Conservation (phyloP, 2,329 filamentous ascomycete species). For the Clarireedia paspali region DNA sequence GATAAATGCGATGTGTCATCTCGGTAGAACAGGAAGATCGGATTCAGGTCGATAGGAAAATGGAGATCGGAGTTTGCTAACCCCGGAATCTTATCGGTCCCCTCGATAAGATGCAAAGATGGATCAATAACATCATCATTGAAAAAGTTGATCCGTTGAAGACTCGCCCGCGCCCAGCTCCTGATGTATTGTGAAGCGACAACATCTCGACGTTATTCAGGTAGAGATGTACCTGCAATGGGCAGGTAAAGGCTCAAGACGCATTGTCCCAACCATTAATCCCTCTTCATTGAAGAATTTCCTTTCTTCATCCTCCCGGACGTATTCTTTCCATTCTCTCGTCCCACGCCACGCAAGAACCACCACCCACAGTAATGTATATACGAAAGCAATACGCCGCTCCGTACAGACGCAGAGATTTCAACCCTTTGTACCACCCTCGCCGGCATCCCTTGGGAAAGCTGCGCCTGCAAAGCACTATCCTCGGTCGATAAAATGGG, state of each 20-base stretch:
- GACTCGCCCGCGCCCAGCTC: background rate
- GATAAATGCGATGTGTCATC: background rate
- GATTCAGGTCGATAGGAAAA: background rate
- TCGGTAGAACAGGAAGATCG: background rate
- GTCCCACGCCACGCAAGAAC: no score
- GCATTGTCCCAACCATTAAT: slow-evolving; percentile 9
- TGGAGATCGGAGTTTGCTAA: background rate
- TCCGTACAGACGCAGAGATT: slow-evolving; percentile 37
- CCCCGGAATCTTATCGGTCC: background rate
- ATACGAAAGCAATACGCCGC: slow-evolving; percentile 12
- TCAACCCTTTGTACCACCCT: slow-evolving; percentile 64
- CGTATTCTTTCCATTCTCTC: no score
- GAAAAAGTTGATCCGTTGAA: background rate
- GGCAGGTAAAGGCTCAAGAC: slow-evolving; percentile 19
- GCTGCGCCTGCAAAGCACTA: slow-evolving; percentile 66
- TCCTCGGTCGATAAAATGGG: slow-evolving; percentile 63
- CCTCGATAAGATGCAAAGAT: background rate
- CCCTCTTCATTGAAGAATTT: background rate
- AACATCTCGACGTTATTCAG: background rate
- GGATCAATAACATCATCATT: slow-evolving; percentile 1
- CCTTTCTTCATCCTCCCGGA: background rate
- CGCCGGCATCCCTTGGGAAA: slow-evolving; percentile 69
- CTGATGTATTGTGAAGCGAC: background rate
- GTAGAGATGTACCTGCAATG: slow-evolving; percentile 26
- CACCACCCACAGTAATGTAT: slow-evolving; percentile 1